These are phyloP conservation scores for Vitis labrusca DNA, from an alignment of 164 flowering plant genomes.

Conservation along the genomic window DNA sequence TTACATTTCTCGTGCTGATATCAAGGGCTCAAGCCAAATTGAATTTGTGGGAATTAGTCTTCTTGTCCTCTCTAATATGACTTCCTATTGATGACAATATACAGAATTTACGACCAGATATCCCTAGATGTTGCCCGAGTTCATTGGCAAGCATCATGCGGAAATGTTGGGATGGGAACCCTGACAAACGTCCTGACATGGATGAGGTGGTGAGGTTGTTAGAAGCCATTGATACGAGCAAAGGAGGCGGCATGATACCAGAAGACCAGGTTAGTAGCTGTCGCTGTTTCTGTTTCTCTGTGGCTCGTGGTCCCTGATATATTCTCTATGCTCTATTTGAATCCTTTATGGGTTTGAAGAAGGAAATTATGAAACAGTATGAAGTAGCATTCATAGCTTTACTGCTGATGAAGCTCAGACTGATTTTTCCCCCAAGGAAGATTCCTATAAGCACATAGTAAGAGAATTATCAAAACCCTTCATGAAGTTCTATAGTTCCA, in stretches of 20 bases:
- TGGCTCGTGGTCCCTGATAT: slow-evolving; percentile 50
- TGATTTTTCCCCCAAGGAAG: background rate
- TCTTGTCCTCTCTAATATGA: background rate
- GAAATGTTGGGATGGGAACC: slow-evolving; percentile 64
- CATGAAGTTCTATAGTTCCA: background rate
- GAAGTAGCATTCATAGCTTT: background rate
- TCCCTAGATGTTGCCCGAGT: slow-evolving; percentile 65
- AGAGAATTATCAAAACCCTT: background rate
- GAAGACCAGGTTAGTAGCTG: slow-evolving; percentile 47
- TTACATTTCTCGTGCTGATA: no score
- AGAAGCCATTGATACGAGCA: slow-evolving; percentile 60
- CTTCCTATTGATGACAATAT: background rate
- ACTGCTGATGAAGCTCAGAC: slow-evolving; percentile 2
- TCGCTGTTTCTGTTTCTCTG: slow-evolving; percentile 51
- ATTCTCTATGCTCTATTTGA: background rate
- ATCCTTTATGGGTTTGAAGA: background rate
- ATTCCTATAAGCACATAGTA: background rate
- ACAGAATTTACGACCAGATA: slow-evolving; percentile 62
- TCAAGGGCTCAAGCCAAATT: no score
- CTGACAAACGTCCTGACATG: slow-evolving; percentile 67
- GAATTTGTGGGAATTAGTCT: no score
- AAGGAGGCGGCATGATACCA: slow-evolving; percentile 76
- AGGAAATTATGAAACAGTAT: background rate
- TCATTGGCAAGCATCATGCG: slow-evolving; percentile 52
- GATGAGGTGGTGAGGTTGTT: slow-evolving; percentile 66